Percentiles rank a stretch among this genome's conserved stretches.
Evolutionary conservation across 2,329 filamentous ascomycete species (phyloP).

Genomic region (Neopestalotiopsis rosae): DNA sequence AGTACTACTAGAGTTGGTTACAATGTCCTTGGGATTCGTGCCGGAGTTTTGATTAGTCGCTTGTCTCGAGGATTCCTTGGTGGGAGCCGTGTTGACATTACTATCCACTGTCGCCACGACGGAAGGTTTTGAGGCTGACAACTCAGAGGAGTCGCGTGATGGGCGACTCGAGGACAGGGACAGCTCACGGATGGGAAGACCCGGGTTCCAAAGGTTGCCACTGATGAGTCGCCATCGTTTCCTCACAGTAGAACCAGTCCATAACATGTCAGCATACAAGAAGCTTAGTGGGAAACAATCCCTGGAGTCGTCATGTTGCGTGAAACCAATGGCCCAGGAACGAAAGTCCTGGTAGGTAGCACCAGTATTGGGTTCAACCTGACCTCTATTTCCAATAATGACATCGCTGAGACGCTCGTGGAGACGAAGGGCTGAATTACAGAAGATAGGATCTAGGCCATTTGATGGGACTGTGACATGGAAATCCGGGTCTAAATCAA

Average conservation of each 20-base stretch:
- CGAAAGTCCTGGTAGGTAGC: constrained; percentile 41
- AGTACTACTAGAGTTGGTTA: constrained; percentile 34
- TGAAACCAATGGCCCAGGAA: constrained; percentile 46
- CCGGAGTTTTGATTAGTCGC: neutral
- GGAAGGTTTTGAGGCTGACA: constrained; percentile 5
- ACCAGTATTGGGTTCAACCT: neutral
- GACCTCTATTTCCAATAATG: constrained; percentile 24
- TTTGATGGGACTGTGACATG: constrained; percentile 23
- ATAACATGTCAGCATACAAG: constrained; percentile 39
- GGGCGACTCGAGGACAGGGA: constrained; percentile 25
- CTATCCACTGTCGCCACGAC: constrained; percentile 13
- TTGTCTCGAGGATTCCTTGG: constrained; percentile 1
- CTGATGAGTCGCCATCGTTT: constrained; percentile 47
- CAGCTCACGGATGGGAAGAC: constrained; percentile 31
- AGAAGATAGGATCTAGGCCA: constrained; percentile 40
- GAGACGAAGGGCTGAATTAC: constrained; percentile 38
- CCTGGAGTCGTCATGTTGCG: constrained; percentile 47
- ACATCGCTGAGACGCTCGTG: constrained; percentile 40
- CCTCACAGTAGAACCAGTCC: constrained; percentile 44
- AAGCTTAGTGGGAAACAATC: constrained; percentile 50
- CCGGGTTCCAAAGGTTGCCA: constrained; percentile 41
- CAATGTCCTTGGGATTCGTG: neutral
- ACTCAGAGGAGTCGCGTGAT: constrained; percentile 23
- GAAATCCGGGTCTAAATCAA: constrained; percentile 44
- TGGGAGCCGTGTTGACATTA: constrained; percentile 4